These are phyloP conservation scores for Pleodorina starrii DNA, from an alignment of 139 green algal species.

Conservation along the genomic window DNA sequence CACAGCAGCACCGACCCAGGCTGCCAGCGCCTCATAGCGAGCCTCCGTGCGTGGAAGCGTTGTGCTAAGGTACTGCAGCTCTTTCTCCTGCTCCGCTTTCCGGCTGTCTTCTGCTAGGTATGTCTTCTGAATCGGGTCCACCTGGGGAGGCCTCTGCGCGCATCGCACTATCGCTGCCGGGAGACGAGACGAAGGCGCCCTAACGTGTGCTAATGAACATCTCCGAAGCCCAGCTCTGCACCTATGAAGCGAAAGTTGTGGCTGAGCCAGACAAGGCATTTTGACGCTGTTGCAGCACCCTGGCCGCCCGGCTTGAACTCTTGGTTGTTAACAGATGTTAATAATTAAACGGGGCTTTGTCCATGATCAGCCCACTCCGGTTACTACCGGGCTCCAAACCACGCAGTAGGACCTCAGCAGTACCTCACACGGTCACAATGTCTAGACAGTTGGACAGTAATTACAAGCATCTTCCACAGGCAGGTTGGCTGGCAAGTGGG, in stretches of 20 bases:
- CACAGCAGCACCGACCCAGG: constrained; percentile 75
- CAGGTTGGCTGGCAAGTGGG: too few relatives aligned
- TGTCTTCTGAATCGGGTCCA: constrained; percentile 7
- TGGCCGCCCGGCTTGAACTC: not conserved
- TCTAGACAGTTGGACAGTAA: too few relatives aligned
- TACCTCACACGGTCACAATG: too few relatives aligned
- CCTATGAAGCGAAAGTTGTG: not conserved
- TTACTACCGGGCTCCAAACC: too few relatives aligned
- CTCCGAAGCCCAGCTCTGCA: not conserved
- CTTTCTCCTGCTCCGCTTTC: constrained; percentile 56
- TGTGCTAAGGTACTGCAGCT: constrained; percentile 53
- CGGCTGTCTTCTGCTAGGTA: not conserved
- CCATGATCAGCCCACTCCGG: too few relatives aligned
- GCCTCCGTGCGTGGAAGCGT: constrained; percentile 56
- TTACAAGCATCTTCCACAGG: too few relatives aligned
- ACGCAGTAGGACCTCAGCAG: too few relatives aligned
- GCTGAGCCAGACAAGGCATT: constrained; percentile 7
- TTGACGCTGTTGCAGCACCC: not conserved
- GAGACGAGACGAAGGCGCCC: not conserved
- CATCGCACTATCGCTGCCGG: constrained; percentile 1
- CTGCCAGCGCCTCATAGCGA: constrained; percentile 62
- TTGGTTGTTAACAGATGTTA: too few relatives aligned
- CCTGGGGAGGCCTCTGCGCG: constrained; percentile 17
- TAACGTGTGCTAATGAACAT: not conserved
- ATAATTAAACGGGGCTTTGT: too few relatives aligned